Conservation (phyloP, 768 basidiomycete genomes). For the Pleurotus giganteus region DNA sequence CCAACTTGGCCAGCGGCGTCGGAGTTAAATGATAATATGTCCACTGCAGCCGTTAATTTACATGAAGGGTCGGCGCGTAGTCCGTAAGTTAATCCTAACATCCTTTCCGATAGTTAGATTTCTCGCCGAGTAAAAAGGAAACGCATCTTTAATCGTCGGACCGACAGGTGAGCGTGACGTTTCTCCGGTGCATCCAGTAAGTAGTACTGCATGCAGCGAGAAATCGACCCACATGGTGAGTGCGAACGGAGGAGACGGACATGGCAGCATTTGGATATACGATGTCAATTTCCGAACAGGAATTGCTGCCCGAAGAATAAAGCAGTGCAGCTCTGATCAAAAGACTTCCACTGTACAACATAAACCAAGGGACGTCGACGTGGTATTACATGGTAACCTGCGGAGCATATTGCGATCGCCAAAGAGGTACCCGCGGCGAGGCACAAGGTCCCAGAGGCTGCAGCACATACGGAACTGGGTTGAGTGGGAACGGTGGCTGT, state of each 20-base stretch:
- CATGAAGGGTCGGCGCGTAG: neutral
- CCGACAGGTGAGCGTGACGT: neutral
- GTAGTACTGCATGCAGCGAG: neutral
- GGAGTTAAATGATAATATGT: neutral
- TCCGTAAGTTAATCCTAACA: neutral
- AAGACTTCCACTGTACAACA: neutral
- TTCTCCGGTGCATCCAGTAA: neutral
- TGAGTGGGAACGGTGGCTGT: conserved; percentile 89
- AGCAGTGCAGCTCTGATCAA: conserved; percentile 2
- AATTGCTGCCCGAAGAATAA: conserved; percentile 8
- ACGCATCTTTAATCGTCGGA: neutral
- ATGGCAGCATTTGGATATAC: neutral
- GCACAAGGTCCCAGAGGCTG: neutral
- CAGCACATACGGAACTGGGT: conserved; percentile 59
- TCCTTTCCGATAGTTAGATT: too few relatives aligned
- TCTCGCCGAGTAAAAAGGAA: too few relatives aligned
- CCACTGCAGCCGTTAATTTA: neutral
- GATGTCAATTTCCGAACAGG: conserved; percentile 7
- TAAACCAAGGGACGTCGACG: neutral
- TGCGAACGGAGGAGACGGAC: conserved; percentile 1
- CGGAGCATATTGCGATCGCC: neutral
- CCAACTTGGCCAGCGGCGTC: neutral
- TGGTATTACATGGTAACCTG: neutral
- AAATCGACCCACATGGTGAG: neutral
- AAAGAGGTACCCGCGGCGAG: neutral